Conservation (phyloP, 1,139 yeast genomes). For the Taphrina pruni region DNA sequence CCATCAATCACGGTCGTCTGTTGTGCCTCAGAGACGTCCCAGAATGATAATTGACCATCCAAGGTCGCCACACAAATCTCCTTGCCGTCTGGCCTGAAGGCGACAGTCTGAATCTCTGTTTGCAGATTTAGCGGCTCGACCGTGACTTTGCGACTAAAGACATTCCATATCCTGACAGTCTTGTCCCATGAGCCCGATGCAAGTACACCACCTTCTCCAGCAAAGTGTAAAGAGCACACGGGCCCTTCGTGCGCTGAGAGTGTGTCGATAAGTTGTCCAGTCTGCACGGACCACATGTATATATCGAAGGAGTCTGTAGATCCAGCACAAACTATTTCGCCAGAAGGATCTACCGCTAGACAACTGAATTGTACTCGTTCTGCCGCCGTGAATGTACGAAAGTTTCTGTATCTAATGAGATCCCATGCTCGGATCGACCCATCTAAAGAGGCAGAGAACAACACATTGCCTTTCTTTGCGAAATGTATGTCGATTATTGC, state of each 20-base stretch:
- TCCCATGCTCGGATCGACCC: constrained; percentile 99
- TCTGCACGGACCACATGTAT: constrained; percentile 97
- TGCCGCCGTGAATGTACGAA: constrained; percentile 91
- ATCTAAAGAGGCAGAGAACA: constrained; percentile 88
- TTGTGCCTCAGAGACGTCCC: constrained; percentile 80
- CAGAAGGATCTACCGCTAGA: constrained; percentile 95
- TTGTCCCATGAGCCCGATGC: constrained; percentile 98
- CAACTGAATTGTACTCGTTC: constrained; percentile 85
- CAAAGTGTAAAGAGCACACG: constrained; percentile 83
- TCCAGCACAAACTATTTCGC: constrained; percentile 96
- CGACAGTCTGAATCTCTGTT: constrained; percentile 82
- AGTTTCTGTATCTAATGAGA: constrained; percentile 86
- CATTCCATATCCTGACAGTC: constrained; percentile 89
- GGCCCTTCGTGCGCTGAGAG: constrained; percentile 97
- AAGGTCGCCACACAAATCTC: constrained; percentile 86
- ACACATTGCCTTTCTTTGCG: constrained; percentile 84
- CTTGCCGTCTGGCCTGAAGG: constrained; percentile 90
- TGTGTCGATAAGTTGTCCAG: constrained; percentile 85
- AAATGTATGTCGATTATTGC: constrained; percentile 88
- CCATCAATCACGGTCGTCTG: constrained; percentile 88
- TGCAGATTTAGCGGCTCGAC: constrained; percentile 89
- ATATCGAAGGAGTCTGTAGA: constrained; percentile 88
- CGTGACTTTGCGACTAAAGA: constrained; percentile 75
- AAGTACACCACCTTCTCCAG: constrained; percentile 73
- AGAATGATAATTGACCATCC: constrained; percentile 84